Base-by-base conservation (phyloP, 1,139 yeast genomes). In the Tardiomyces depauwii region DNA sequence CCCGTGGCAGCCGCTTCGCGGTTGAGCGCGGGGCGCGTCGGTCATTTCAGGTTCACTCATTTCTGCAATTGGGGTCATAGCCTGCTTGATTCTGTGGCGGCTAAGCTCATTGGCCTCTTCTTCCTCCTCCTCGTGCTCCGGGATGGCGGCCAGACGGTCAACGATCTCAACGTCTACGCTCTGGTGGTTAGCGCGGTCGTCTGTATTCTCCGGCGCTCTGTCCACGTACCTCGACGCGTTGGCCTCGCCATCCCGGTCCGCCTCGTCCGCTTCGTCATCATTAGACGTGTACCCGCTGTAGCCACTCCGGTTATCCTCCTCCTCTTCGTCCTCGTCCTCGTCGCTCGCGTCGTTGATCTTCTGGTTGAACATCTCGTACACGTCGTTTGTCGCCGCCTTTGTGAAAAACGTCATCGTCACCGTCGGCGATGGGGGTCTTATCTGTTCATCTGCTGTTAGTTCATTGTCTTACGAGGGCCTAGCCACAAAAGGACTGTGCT, bases 391-490 rank as follows among this genome's bases (percentile, higher is more conserved):
- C 0, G 95, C 94, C 55, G 80, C 78, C 49, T 78, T 78, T 0
- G 96, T 82, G 59, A 74, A 81, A 60, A 82, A 66, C 0, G 96
- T 87, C 55, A 84, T 74, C 0, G 96, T 87, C 0, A 95, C 95
- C 28, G 40, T 51, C 43, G 57, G 46, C 21, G 51, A 51, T 2
- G 51, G 55, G 1, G 62, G 53, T 14, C 48, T 4, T 4, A 21
- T 21, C 25, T 21, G 7, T 21, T 21, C 25, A 7, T 21, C 25
- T 21, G 25, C 7, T 5, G 25, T 21, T 21, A 21, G 25, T 21
- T n/a, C n/a, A n/a, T n/a, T n/a, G n/a, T n/a, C n/a, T n/a, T n/a
- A n/a, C n/a, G n/a, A n/a, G n/a, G n/a, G n/a, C n/a, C n/a, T n/a
- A n/a, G n/a, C n/a, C n/a, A n/a, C n/a, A n/a, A n/a, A n/a, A n/a